Evolutionary conservation across 257 asterid species (phyloP), one percentile per base, ranked within the genome.

Genomic region (Ajuga chamaepitys): DNA sequence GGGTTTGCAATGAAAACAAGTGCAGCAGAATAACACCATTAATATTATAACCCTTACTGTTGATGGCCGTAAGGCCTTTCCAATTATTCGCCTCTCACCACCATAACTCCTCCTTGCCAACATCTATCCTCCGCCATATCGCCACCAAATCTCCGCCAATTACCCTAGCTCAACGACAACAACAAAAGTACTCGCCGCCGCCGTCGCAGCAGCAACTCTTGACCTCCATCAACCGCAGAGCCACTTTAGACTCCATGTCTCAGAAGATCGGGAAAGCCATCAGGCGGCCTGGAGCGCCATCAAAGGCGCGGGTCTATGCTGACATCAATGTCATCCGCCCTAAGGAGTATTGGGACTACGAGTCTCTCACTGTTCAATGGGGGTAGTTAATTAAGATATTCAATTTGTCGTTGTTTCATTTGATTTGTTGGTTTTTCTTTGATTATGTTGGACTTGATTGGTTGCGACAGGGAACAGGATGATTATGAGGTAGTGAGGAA

Each of bases 401-500:
- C 14, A 25, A 47, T 17, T 64, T 4, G 22, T 65, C 52, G 5
- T 3, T 32, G 5, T 60, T 20, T 68, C 4, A 12, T 10, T 41
- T 11, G 0, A 32, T 11, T 3, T 59, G 21, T 0, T 21, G 17
- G 17, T 11, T 58, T 69, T 11, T 47, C 24, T 20, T 53, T 54
- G 37, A 22, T 42, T 67, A 20, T 58, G 16, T 14, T 62, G 67
- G 54, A 22, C 64, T 71, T 70, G 75, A 62, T 58, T 80, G 72
- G 69, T 58, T 80, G 79, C 57, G 42, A 37, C 86, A 91, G 98
- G 80, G 95, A 88, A 73, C 96, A 86, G 77, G 98, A 91, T 74
- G 95, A 91, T 68, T 91, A 86, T 53, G 98, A 91, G 85, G 95
- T 91, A 74, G 95, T 86, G 51, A 86, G 95, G 79, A 91, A 91